Percentiles rank a stretch among this genome's conserved stretches.
Evolutionary conservation across 768 basidiomycete species (phyloP).

Genomic region (Phanerodontia chrysosporium): DNA sequence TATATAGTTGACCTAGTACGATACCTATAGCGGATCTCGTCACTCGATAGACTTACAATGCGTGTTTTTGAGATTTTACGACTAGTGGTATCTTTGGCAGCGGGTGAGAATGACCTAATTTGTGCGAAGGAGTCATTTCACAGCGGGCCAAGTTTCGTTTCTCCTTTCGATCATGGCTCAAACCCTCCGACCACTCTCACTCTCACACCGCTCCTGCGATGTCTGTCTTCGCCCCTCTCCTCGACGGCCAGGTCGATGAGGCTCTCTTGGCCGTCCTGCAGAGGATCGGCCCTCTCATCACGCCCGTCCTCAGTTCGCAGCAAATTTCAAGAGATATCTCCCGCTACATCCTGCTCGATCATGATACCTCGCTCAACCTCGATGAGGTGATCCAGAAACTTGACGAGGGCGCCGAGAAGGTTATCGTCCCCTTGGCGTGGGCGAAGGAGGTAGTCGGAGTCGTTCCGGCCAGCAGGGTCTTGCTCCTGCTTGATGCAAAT

Average conservation of each 20-base stretch:
- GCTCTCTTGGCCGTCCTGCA: constrained; percentile 54
- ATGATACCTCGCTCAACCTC: constrained; percentile 38
- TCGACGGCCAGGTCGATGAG: constrained; percentile 44
- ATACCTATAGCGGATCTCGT: background rate
- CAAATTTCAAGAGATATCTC: constrained; percentile 27
- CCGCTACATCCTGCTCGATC: constrained; percentile 55
- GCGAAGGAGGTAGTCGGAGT: constrained; percentile 63
- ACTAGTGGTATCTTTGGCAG: too few relatives aligned
- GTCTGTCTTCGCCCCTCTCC: constrained; percentile 40
- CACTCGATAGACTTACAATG: background rate
- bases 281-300: constrained; percentile 75
- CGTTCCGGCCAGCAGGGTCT: constrained; percentile 66
- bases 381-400: constrained; percentile 62
- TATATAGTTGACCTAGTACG: background rate
- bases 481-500: constrained; percentile 72
- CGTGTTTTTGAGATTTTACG: background rate
- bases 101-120: background rate
- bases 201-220: constrained; percentile 13
- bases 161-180: background rate
- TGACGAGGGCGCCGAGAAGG: constrained; percentile 75
- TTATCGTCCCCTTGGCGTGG: constrained; percentile 67
- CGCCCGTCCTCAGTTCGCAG: constrained; percentile 31
- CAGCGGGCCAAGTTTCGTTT: constrained; percentile 7
- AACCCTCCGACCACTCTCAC: background rate
- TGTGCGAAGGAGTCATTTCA: constrained; percentile 2